Evolutionary conservation across 768 basidiomycete genomes (phyloP).

Genomic region (Leccinum incarnatum): DNA sequence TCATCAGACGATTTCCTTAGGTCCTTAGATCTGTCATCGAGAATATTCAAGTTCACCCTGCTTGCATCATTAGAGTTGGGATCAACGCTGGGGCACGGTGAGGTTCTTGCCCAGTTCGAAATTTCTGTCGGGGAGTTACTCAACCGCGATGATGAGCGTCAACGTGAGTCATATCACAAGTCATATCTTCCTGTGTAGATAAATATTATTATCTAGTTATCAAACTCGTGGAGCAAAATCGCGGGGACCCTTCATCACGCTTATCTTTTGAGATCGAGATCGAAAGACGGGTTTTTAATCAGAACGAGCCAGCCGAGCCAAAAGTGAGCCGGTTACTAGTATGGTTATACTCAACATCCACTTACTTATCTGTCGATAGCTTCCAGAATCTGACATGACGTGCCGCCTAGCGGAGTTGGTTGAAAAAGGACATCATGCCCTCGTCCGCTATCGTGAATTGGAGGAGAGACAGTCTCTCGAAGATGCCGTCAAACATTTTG

Average conservation of each 20-base stretch:
- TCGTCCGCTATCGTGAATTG: not conserved
- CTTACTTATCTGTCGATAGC: not conserved
- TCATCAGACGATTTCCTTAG: not conserved
- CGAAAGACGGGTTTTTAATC: not conserved
- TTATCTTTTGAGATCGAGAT: not conserved
- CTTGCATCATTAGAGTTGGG: conserved; percentile 7
- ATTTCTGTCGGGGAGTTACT: not conserved
- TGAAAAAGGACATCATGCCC: not conserved
- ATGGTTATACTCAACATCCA: not conserved
- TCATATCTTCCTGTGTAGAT: not conserved
- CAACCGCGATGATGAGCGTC: too few species aligned
- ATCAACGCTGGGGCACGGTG: conserved; percentile 2
- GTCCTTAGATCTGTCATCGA: not conserved
- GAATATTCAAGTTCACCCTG: not conserved
- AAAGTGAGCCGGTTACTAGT: not conserved
- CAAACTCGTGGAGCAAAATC: not conserved
- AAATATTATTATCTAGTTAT: not conserved
- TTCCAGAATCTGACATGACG: not conserved
- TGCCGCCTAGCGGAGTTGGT: not conserved
- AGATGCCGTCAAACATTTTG: not conserved
- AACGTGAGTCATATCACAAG: not conserved
- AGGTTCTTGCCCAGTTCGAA: not conserved
- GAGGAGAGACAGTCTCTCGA: not conserved
- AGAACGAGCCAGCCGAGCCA: not conserved
- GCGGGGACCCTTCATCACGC: too few species aligned